phyloP scores from a whole-genome alignment of 768 basidiomycete species.

The Leccinum longicurvipes region DNA sequence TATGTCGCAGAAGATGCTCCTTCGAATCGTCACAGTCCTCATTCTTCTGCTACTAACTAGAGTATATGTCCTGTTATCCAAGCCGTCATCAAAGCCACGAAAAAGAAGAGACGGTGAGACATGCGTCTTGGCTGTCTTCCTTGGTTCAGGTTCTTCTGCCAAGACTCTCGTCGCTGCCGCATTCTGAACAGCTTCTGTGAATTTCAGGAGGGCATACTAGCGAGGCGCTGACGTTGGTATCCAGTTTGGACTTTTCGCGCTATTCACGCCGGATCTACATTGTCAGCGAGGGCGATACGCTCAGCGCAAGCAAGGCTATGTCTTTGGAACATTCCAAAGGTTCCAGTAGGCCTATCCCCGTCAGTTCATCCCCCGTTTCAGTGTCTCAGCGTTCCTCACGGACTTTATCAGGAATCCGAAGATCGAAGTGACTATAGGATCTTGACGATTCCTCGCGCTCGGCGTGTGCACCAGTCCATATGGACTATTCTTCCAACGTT shows the following conservation, averaged over 20 bases:
- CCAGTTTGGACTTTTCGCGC: constrained; percentile 67
- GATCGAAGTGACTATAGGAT: constrained; percentile 40
- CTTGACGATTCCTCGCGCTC: constrained; percentile 78
- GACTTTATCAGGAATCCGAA: constrained; percentile 4
- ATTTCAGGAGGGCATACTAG: constrained; percentile 86
- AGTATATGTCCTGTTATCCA: constrained; percentile 17
- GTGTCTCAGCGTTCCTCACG: constrained; percentile 11
- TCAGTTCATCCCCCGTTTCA: constrained; percentile 9
- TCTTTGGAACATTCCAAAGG: constrained; percentile 51
- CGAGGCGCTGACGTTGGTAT: constrained; percentile 75
- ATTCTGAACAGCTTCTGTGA: constrained; percentile 8
- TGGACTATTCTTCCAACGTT: constrained; percentile 68
- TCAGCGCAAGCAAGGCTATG: constrained; percentile 71
- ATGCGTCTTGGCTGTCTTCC: constrained; percentile 73
- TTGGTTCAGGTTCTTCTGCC: constrained; percentile 77
- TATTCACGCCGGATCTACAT: constrained; percentile 82
- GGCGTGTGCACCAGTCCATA: constrained; percentile 79
- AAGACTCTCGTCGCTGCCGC: neutral
- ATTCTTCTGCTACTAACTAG: constrained; percentile 18
- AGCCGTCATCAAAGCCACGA: constrained; percentile 7
- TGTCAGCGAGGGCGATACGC: constrained; percentile 72
- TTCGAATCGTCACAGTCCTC: constrained; percentile 5
- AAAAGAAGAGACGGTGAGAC: constrained; percentile 19
- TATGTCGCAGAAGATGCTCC: constrained; percentile 9
- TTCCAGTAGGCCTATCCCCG: constrained; percentile 3